Percentiles rank a stretch among this genome's conserved stretches.
Evolutionary conservation across 208 protist genomes (phyloP).

Genomic region (Crithidia brevicula): DNA sequence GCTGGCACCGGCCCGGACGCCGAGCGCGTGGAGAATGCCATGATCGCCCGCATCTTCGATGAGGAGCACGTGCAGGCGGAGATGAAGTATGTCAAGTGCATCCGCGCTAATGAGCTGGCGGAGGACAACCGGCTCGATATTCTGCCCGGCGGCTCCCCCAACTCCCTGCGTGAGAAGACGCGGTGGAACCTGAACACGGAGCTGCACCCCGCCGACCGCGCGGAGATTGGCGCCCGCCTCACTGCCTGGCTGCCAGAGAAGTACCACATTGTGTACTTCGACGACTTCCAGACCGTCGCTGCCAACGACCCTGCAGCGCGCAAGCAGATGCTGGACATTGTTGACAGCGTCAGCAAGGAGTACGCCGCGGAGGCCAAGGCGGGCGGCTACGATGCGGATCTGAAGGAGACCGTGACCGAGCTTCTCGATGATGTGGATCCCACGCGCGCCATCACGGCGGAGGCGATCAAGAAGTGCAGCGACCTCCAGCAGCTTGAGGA

Average conservation of each 20-base stretch:
- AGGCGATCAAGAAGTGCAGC: constrained; percentile 71
- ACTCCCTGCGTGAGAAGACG: constrained; percentile 89
- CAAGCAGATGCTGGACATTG: constrained; percentile 79
- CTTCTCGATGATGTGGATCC: constrained; percentile 83
- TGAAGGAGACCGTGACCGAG: constrained; percentile 63
- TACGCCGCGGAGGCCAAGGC: constrained; percentile 80
- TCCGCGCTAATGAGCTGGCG: constrained; percentile 86
- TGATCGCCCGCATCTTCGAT: constrained; percentile 88
- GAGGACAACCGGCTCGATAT: constrained; percentile 91
- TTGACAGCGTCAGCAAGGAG: constrained; percentile 80
- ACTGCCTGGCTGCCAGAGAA: constrained; percentile 91
- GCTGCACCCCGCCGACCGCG: constrained; percentile 78
- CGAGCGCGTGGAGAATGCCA: constrained; percentile 67
- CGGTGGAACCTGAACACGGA: constrained; percentile 90
- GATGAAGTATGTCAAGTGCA: constrained; percentile 93
- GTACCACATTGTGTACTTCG: constrained; percentile 91
- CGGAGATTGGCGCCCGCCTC: constrained; percentile 78
- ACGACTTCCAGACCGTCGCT: constrained; percentile 89
- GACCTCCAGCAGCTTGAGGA: constrained; percentile 80
- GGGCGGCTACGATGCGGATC: constrained; percentile 65
- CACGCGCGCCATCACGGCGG: constrained; percentile 69
- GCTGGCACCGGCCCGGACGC: constrained; percentile 31
- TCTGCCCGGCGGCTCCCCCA: constrained; percentile 81
- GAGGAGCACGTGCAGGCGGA: constrained; percentile 91
- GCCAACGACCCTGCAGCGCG: constrained; percentile 72